A percentile compares a stretch with the other conserved stretches of the same genome.
Conservation (phyloP, 768 basidiomycete species). For the Daedaleopsis nitida region DNA sequence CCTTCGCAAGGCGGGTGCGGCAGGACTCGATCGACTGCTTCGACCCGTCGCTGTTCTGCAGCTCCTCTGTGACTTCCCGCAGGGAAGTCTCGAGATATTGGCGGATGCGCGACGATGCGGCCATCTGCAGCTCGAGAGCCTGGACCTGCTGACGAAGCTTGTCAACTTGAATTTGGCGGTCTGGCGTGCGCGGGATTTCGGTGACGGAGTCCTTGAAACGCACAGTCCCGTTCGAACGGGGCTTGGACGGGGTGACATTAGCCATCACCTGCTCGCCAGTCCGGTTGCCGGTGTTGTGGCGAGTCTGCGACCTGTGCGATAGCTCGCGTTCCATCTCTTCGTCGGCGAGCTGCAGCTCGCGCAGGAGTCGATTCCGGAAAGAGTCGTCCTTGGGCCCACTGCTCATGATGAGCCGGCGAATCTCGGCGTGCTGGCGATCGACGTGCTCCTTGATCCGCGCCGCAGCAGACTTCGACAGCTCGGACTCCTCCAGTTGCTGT, state of each 20-base stretch:
- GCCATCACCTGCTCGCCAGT: slow-evolving; percentile 30
- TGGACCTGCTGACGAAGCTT: slow-evolving; percentile 66
- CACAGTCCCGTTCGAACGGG: slow-evolving; percentile 37
- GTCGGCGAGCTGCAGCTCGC: slow-evolving; percentile 63
- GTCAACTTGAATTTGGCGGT: slow-evolving; percentile 48
- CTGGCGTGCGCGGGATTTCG: slow-evolving; percentile 41
- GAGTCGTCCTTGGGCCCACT: slow-evolving; percentile 58
- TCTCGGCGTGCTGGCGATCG: slow-evolving; percentile 70
- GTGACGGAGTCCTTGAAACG: slow-evolving; percentile 39
- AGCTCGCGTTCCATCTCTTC: slow-evolving; percentile 57
- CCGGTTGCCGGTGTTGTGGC: slow-evolving; percentile 22
- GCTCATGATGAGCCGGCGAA: slow-evolving; percentile 63
- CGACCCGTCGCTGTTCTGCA: slow-evolving; percentile 67
- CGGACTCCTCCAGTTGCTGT: slow-evolving; percentile 57
- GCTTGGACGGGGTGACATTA: slow-evolving; percentile 52
- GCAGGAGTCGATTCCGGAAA: slow-evolving; percentile 63
- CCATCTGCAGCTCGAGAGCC: slow-evolving; percentile 67
- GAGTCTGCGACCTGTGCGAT: slow-evolving; percentile 35
- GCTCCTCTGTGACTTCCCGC: slow-evolving; percentile 58
- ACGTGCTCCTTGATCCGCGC: slow-evolving; percentile 62
- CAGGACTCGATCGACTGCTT: slow-evolving; percentile 62
- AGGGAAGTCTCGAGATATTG: slow-evolving; percentile 63
- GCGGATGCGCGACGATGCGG: slow-evolving; percentile 65
- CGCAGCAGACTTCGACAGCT: slow-evolving; percentile 49
- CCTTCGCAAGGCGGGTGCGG: slow-evolving; percentile 54